Conservation (phyloP, 768 basidiomycete genomes). For the Gloeopeniophorella convolvens region DNA sequence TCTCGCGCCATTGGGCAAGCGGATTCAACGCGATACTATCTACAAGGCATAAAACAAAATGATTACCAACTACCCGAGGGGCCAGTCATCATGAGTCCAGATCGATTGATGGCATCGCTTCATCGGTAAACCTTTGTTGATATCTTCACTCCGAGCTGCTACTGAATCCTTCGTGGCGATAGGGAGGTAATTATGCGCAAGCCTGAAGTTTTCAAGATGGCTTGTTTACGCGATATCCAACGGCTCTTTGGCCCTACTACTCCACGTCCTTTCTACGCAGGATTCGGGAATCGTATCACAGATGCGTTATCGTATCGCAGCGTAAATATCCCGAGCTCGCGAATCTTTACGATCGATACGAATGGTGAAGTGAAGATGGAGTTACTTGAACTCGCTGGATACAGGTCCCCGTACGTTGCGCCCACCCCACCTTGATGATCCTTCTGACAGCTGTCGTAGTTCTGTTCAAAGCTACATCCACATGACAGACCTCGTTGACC, state of each 20-base stretch:
- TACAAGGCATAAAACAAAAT: conserved; percentile 92
- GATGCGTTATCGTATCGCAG: conserved; percentile 97
- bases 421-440: neutral
- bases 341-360: conserved; percentile 97
- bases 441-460: neutral
- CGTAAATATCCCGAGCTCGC: conserved; percentile 87
- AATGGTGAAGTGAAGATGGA: conserved; percentile 96
- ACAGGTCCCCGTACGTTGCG: conserved; percentile 80
- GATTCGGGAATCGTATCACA: conserved; percentile 97
- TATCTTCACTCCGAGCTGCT: too few relatives aligned
- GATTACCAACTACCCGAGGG: conserved; percentile 96
- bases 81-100: conserved; percentile 98
- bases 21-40: conserved; percentile 91
- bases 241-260: conserved; percentile 72
- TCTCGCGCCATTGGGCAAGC: conserved; percentile 97
- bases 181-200: conserved; percentile 99
- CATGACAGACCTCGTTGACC: conserved; percentile 99
- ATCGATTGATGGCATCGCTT: conserved; percentile 86
- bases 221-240: conserved; percentile 91
- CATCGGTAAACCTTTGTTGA: conserved; percentile 71
- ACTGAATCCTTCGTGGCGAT: too few relatives aligned
- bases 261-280: conserved; percentile 86
- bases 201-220: conserved; percentile 99
- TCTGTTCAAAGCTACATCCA: conserved; percentile 72
- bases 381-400: conserved; percentile 90